Conservation (phyloP, 1,139 yeast genomes). For the Wickerhamiella infanticola region DNA sequence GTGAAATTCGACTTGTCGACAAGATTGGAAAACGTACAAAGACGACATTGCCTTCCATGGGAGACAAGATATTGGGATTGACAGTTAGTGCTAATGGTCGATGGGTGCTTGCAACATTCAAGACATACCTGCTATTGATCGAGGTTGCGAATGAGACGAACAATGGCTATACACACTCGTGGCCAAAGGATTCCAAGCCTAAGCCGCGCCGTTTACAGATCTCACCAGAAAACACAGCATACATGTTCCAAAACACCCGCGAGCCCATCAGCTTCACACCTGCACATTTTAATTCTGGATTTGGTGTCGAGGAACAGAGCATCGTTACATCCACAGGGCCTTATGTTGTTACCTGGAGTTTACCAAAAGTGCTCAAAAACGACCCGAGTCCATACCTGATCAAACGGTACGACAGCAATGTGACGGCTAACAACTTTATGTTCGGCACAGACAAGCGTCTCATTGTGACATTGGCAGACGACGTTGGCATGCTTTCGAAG, state of each 20-base stretch:
- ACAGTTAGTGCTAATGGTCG: constrained; percentile 69
- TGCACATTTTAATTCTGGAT: constrained; percentile 64
- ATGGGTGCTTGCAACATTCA: constrained; percentile 71
- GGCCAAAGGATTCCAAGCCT: constrained; percentile 53
- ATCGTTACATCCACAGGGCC: constrained; percentile 71
- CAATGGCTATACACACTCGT: constrained; percentile 50
- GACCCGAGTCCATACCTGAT: constrained; percentile 45
- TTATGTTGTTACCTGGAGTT: constrained; percentile 68
- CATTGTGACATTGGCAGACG: constrained; percentile 53
- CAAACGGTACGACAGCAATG: constrained; percentile 43
- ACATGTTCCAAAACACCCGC: constrained; percentile 39
- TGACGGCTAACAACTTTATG: constrained; percentile 66
- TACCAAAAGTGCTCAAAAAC: constrained; percentile 41
- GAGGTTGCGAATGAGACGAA: constrained; percentile 43
- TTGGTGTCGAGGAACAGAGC: constrained; percentile 46
- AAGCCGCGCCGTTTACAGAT: constrained; percentile 52
- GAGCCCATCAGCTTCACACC: constrained; percentile 43
- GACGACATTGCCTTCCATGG: constrained; percentile 65
- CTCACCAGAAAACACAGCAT: constrained; percentile 57
- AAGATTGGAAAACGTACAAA: constrained; percentile 59
- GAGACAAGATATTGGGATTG: constrained; percentile 51
- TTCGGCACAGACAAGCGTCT: constrained; percentile 59
- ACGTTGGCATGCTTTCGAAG: constrained; percentile 50
- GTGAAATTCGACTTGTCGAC: constrained; percentile 63
- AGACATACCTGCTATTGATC: constrained; percentile 48